Base-by-base conservation (phyloP, 305 asterid genomes). In the Solanum hybrid region DNA sequence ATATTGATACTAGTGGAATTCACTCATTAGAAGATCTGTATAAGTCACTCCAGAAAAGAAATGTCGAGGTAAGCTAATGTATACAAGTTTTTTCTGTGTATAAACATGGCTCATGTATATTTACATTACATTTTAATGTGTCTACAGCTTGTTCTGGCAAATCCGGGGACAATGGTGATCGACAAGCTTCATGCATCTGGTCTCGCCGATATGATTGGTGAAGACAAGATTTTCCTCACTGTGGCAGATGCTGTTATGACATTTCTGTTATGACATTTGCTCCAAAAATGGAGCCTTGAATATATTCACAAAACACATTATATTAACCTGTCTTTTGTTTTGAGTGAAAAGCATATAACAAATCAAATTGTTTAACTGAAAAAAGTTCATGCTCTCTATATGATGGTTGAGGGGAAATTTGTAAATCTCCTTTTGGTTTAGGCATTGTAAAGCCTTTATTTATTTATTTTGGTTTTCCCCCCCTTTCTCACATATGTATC, bases 1-100 rank as follows among this genome's bases (percentile, higher is more conserved):
- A 97, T 56, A 94, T 97, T 56, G 99, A 97, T 89, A 95, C 98
- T 0, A 94, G 98, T 89, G 99, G 99, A 10, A 95, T 97, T 78
- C 97, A 96, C 92, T 92, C 98, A 22, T 66, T 97, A 85, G 97
- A 97, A 91, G 99, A 95, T 88, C 89, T 97, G 45, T 86, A 91
- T 90, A 96, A 93, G 89, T 90, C 81, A 89, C 94, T 96, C 3
- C 90, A 78, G 35, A 96, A 94, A 95, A 93, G 92, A 90, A 93
- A 94, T 11, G 88, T 96, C 89, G 92, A 94, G 94, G 99, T 95
- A 91, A 90, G 34, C 51, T n/a, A 42, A 5, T 24, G 69, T 51
- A 22, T 89, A 80, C 12, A 14, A 2, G 32, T 45, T 7, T 29
- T 82, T 45, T 82, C 10, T 37, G 3, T 11, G 86, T 79, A 37